phyloP scores from a whole-genome alignment of 306 rosid genomes.

The Gastrolobium villosum region DNA sequence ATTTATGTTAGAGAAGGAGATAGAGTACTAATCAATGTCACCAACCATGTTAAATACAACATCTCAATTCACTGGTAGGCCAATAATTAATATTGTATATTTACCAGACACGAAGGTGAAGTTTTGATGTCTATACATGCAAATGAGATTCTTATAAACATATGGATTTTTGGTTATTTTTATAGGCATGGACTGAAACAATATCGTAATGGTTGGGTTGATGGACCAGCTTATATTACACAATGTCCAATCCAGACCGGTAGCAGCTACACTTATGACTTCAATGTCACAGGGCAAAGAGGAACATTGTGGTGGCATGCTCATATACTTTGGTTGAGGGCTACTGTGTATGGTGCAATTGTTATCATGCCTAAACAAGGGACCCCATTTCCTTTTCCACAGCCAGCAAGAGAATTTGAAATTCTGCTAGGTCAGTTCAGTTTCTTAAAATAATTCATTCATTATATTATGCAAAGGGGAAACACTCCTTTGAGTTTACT shows the following conservation, averaged over 20 bases:
- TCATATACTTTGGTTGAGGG: constrained; percentile 86
- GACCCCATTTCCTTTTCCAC: constrained; percentile 75
- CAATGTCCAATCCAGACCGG: constrained; percentile 84
- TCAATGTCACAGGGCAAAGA: constrained; percentile 87
- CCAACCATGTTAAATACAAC: constrained; percentile 84
- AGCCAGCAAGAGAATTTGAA: constrained; percentile 70
- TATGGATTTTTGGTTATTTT: constrained; percentile 8
- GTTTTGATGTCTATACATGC: background rate
- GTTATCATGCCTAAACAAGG: constrained; percentile 84
- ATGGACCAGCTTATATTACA: constrained; percentile 85
- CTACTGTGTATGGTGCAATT: constrained; percentile 88
- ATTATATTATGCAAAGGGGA: background rate
- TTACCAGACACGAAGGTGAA: background rate
- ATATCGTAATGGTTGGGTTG: constrained; percentile 85
- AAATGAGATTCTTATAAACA: constrained; percentile 15
- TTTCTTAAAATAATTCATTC: background rate
- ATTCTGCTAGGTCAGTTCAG: constrained; percentile 61
- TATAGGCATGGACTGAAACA: constrained; percentile 85
- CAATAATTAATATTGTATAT: background rate
- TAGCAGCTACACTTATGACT: constrained; percentile 73
- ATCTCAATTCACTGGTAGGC: constrained; percentile 83
- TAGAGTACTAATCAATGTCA: constrained; percentile 73
- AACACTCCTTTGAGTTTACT: background rate
- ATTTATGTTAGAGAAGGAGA: constrained; percentile 84
- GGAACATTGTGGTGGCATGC: constrained; percentile 97